These are phyloP conservation scores for Vinca major DNA, from an alignment of 305 asterid genomes.

Conservation along the genomic window DNA sequence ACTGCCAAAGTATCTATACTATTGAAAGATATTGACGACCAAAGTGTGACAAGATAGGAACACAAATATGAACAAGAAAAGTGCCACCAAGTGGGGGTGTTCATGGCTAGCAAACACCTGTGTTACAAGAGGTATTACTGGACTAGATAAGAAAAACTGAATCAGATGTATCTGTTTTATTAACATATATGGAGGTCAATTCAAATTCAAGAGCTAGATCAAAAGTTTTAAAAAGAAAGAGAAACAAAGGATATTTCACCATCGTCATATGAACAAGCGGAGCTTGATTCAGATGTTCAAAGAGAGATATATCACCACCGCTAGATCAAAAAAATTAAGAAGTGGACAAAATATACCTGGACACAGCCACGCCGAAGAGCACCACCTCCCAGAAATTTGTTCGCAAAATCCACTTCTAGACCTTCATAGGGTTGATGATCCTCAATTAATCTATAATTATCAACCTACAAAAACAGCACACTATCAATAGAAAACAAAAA, in stretches of 20 bases:
- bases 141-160: not conserved
- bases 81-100: not conserved
- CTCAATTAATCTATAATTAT: conserved; percentile 56
- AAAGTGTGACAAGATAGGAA: not conserved
- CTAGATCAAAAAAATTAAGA: not conserved
- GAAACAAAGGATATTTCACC: too few species aligned
- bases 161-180: not conserved
- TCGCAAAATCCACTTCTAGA: conserved; percentile 88
- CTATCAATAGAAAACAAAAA: not conserved
- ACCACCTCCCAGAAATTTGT: conserved; percentile 83
- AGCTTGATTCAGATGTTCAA: conserved; percentile 1
- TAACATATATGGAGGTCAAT: not conserved
- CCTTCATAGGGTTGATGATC: conserved; percentile 51
- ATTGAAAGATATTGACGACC: not conserved
- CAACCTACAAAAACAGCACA: conserved; percentile 35
- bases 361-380: conserved; percentile 77
- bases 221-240: too few species aligned
- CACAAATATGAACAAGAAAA: not conserved
- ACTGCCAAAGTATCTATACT: not conserved
- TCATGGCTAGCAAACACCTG: not conserved
- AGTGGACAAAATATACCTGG: conserved; percentile 29
- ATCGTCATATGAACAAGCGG: too few species aligned
- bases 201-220: not conserved
- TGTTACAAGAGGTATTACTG: not conserved
- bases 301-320: not conserved